Conservation (phyloP, 2,329 filamentous ascomycete species). For the Paecilomyces dactylethromorphus region DNA sequence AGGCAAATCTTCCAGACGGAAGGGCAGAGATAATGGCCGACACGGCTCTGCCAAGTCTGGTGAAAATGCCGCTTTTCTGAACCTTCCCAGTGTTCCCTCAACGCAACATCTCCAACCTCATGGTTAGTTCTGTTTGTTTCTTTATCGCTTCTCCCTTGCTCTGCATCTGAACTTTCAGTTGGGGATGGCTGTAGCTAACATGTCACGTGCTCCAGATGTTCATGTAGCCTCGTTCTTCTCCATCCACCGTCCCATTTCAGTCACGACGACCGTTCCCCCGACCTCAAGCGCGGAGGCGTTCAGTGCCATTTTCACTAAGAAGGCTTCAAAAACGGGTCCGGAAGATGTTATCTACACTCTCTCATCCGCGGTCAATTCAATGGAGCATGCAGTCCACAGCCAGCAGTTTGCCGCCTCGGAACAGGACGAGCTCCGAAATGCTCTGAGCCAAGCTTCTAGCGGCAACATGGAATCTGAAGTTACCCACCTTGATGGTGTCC, state of each 20-base stretch:
- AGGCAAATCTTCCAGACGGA: conserved; percentile 27
- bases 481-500: conserved; percentile 36
- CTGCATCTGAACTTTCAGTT: not conserved
- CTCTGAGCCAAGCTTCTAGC: conserved; percentile 18
- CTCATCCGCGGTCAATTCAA: conserved; percentile 38
- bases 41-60: conserved; percentile 27
- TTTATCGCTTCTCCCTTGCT: not conserved
- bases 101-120: conserved; percentile 43
- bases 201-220: conserved; percentile 55
- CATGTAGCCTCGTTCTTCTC: conserved; percentile 91
- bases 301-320: conserved; percentile 71
- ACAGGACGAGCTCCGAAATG: conserved; percentile 26
- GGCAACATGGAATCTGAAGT: conserved; percentile 27
- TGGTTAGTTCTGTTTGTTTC: conserved; percentile 27
- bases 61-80: conserved; percentile 33
- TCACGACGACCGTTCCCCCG: conserved; percentile 73
- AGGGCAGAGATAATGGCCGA: conserved; percentile 28
- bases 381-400: conserved; percentile 33
- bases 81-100: conserved; percentile 43
- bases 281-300: conserved; percentile 68
- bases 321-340: conserved; percentile 40
- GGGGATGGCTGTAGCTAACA: not conserved
- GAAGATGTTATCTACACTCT: conserved; percentile 61
- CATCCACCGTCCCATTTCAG: conserved; percentile 86
- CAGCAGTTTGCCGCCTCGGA: conserved; percentile 14